Base-by-base conservation (phyloP, 176 grass and related monocot species). In the Oryza coarctata region DNA sequence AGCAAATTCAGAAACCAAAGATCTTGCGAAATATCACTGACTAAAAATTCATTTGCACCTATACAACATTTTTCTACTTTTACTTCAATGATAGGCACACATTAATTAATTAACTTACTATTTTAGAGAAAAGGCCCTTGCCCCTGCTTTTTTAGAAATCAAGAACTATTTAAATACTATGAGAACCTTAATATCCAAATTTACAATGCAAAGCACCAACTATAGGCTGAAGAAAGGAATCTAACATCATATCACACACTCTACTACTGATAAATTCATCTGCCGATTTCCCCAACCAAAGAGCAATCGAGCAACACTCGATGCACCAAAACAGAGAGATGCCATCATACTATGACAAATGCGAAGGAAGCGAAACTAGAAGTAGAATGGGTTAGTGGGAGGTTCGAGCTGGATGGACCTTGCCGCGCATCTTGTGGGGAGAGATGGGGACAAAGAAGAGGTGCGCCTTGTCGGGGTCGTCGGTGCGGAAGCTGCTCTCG, bases 391-490 rank as follows among this genome's bases (percentile, higher is more conserved):
- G 14, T 47, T 47, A 4, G 9, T 32, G 27, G 13, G 32, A 32
- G 7, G 82, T 63, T 17, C 18, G 63, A 9, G 28, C 9, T 36
- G 70, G 15, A 25, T 23, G 55, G 47, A 95, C 96, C 89, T 91
- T 91, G 57, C 93, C 96, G 70, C 93, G 89, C 96, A 99, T 95
- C 90, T 99, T 99, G 80, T 99, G 96, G 12, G 88, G 84, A 28
- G 96, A 99, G 39, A 95, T 82, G 50, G 93, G 96, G 12, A 99
- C 89, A 74, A 99, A 99, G 80, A 95, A 95, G 73, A 99, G 85
- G 84, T 92, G 73, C 66, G 96, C 91, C 77, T 68, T 32, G 10
- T 87, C 83, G 18, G 96, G 96, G 77, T 94, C 85, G 0, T 95
- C 40, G 20, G 91, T 95, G 40, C 80, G 86, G 58, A 99, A 95